These are phyloP conservation scores for Ceratocystis smalleyi DNA, from an alignment of 2,329 filamentous ascomycete genomes.

Conservation along the genomic window DNA sequence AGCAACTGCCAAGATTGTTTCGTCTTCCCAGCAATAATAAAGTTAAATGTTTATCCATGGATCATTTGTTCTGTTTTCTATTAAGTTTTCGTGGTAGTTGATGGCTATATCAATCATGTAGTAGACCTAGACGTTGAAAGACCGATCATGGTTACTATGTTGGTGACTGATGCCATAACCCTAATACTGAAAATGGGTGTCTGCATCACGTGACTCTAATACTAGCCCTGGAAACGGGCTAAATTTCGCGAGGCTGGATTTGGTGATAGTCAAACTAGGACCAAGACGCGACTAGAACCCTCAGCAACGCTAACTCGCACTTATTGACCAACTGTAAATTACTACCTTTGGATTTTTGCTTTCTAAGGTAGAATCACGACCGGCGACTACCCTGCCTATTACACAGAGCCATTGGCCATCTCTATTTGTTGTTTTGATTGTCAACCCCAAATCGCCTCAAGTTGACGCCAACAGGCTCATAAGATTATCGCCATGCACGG, in stretches of 20 bases:
- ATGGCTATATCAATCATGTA: too few species aligned
- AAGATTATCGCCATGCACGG: constrained; percentile 11
- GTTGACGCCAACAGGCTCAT: background rate
- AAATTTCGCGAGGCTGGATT: constrained; percentile 9
- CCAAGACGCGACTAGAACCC: background rate
- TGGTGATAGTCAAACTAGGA: background rate
- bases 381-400: background rate
- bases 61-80: too few species aligned
- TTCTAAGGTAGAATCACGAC: background rate
- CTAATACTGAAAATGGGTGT: background rate
- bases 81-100: too few species aligned
- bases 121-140: too few species aligned
- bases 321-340: background rate
- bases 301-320: background rate
- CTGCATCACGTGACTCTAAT: background rate
- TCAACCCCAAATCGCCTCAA: background rate
- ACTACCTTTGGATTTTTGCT: background rate
- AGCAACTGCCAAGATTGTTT: background rate
- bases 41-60: too few species aligned
- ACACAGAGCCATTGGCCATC: background rate
- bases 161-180: background rate
- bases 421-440: background rate
- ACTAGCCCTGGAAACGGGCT: background rate
- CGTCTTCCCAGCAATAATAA: too few species aligned
- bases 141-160: too few species aligned